Evolutionary conservation across 208 protist genomes (phyloP), one percentile per base, ranked within the genome.

Genomic region (Wallacemonas rigidus): DNA sequence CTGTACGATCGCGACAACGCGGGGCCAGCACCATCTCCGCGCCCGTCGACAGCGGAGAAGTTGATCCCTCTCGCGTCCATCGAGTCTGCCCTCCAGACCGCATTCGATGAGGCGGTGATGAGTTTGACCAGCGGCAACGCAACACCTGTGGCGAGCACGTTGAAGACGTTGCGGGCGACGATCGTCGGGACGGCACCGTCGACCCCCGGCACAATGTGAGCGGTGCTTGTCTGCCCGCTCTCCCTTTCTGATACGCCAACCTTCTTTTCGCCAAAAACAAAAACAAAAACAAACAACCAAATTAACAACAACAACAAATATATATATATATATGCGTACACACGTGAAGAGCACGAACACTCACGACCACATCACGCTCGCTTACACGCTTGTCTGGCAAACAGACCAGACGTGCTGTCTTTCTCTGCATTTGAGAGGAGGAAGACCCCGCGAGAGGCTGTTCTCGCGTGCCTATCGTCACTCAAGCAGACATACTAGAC

Each of bases 91-190:
- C n/a, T 65, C 41, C 38, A 50, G 12, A 17, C 60, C 9, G 12
- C 41, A 3, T 65, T 65, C 50, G 60, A 65, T 15, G 60, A 65
- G 43, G 60, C 60, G 41, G 39, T 35, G 6, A n/a, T n/a, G 9
- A 14, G 6, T n/a, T 26, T 65, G 60, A 8, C 41, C 38, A 39
- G 43, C 60, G 12, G 7, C 41, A 6, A 6, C 14, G 7, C 60
- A n/a, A 7, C 14, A 48, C 36, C 60, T 3, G 60, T 65, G 40
- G 40, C 43, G 40, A 15, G 43, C 60, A 65, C 60, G 17, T n/a
- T 65, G 41, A 45, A 48, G 4, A 65, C 60, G 41, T n/a, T 65
- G 60, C 50, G 60, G 60, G 43, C 8, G 4, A 11, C 60, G 9
- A 41, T 65, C 5, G 41, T 14, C 4, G 9, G 14, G 39, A 62